phyloP scores from a whole-genome alignment of 768 basidiomycete genomes.

The Phylloporus sp. region DNA sequence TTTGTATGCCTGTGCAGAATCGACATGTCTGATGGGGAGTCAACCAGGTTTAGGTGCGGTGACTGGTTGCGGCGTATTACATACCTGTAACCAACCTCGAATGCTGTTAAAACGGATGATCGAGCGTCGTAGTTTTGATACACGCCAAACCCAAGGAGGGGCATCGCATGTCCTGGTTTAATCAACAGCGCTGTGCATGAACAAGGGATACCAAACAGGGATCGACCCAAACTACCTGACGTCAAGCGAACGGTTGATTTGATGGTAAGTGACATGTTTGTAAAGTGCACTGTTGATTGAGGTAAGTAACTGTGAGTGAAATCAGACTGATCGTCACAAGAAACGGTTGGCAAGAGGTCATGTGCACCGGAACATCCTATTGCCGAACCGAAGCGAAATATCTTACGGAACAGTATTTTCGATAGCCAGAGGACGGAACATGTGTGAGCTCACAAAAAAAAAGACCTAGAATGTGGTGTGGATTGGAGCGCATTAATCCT shows the following conservation, averaged over 20 bases:
- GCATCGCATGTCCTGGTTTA: conserved; percentile 51
- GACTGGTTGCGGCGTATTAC: not conserved
- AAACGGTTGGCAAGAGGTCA: not conserved
- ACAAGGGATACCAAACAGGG: not conserved
- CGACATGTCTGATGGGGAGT: conserved; percentile 51
- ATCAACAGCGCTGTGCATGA: not conserved
- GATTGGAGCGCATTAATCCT: conserved; percentile 29
- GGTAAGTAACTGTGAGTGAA: conserved; percentile 7
- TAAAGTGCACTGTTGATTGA: conserved; percentile 8
- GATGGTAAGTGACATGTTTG: conserved; percentile 28
- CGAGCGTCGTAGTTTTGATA: conserved; percentile 60
- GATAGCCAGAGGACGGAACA: not conserved
- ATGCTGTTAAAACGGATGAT: conserved; percentile 55
- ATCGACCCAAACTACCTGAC: conserved; percentile 31
- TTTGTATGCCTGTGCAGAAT: conserved; percentile 66
- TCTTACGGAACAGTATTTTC: conserved; percentile 14
- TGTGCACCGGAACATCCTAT: not conserved
- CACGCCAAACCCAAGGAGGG: conserved; percentile 67
- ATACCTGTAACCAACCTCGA: conserved; percentile 64
- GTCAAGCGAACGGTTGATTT: conserved; percentile 31
- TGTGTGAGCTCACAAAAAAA: conserved; percentile 8
- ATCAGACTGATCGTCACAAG: conserved; percentile 7
- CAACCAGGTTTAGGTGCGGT: conserved; percentile 1
- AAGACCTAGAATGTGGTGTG: conserved; percentile 1
- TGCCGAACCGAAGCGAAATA: not conserved